A percentile compares a stretch with the other conserved stretches of the same genome.
Evolutionary conservation across 1,284 basidiomycete genomes (phyloP).

Genomic region (Gomphus bonarii): DNA sequence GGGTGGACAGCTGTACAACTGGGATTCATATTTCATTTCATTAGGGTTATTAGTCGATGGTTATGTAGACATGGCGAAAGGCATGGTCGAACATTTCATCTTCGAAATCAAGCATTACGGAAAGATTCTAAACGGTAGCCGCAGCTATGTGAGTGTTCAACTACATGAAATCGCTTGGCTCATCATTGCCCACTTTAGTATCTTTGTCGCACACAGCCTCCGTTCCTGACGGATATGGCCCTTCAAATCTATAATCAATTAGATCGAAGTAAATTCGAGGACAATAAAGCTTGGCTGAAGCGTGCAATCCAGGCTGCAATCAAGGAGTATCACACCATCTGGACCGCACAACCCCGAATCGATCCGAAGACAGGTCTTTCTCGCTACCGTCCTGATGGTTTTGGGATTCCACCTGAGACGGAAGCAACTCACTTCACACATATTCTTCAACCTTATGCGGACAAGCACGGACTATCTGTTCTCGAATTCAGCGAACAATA

Average conservation of each 20-base stretch:
- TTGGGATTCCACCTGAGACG: constrained; percentile 96
- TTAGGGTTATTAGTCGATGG: constrained; percentile 93
- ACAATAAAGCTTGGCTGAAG: constrained; percentile 88
- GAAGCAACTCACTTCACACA: constrained; percentile 98
- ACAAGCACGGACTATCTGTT: constrained; percentile 89
- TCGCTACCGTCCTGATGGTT: constrained; percentile 87
- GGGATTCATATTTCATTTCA: constrained; percentile 92
- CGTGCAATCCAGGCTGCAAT: constrained; percentile 93
- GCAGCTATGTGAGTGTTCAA: constrained; percentile 20
- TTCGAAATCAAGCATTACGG: constrained; percentile 98
- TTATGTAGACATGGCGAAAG: constrained; percentile 87
- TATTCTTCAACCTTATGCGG: constrained; percentile 90
- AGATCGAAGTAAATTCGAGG: constrained; percentile 72
- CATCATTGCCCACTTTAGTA: constrained; percentile 49
- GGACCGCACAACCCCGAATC: constrained; percentile 89
- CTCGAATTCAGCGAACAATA: constrained; percentile 97
- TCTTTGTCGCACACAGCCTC: constrained; percentile 91
- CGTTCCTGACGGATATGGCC: constrained; percentile 98
- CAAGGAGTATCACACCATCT: constrained; percentile 97
- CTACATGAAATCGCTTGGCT: not conserved
- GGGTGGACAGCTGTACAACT: constrained; percentile 63
- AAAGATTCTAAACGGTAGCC: constrained; percentile 44
- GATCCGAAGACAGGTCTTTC: constrained; percentile 91
- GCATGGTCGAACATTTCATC: constrained; percentile 97
- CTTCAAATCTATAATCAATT: constrained; percentile 96